Evolutionary conservation across 1,284 basidiomycete genomes (phyloP).

Genomic region (Inonotus hispidus): DNA sequence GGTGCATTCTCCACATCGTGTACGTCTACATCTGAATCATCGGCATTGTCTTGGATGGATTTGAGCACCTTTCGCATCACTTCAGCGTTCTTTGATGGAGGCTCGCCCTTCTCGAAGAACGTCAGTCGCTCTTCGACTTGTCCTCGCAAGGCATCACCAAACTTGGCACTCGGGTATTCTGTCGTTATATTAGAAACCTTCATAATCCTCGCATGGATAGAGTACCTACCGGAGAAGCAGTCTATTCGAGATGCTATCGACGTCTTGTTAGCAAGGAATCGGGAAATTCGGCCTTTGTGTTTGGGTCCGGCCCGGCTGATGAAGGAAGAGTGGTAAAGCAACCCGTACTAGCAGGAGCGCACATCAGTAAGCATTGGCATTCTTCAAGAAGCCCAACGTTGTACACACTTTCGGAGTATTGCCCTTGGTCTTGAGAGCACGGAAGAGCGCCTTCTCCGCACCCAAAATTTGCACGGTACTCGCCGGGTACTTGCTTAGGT

Average conservation of each 20-base stretch:
- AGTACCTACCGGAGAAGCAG: slow-evolving; percentile 75
- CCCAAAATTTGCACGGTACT: slow-evolving; percentile 98
- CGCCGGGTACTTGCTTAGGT: slow-evolving; percentile 97
- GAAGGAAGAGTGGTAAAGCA: slow-evolving; percentile 92
- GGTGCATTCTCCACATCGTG: slow-evolving; percentile 44
- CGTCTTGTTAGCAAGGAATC: slow-evolving; percentile 98
- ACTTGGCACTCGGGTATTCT: slow-evolving; percentile 89
- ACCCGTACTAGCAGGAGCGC: slow-evolving; percentile 65
- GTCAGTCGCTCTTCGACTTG: slow-evolving; percentile 96
- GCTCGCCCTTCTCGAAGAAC: slow-evolving; percentile 89
- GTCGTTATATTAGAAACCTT: neutral
- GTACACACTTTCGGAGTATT: slow-evolving; percentile 89
- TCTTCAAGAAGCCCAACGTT: slow-evolving; percentile 3
- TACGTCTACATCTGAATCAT: slow-evolving; percentile 64
- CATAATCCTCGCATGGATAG: neutral
- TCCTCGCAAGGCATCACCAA: slow-evolving; percentile 87
- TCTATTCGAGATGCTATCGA: slow-evolving; percentile 98
- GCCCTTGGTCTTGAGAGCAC: slow-evolving; percentile 97
- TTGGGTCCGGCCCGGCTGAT: slow-evolving; percentile 94
- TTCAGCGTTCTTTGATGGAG: slow-evolving; percentile 43
- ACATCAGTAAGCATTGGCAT: neutral
- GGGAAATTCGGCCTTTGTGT: slow-evolving; percentile 96
- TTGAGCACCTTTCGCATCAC: slow-evolving; percentile 68
- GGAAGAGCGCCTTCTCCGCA: slow-evolving; percentile 97
- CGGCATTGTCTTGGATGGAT: slow-evolving; percentile 66